These are phyloP conservation scores for Phytophthora tubulina DNA, from an alignment of 352 stramenopile species.

Conservation along the genomic window DNA sequence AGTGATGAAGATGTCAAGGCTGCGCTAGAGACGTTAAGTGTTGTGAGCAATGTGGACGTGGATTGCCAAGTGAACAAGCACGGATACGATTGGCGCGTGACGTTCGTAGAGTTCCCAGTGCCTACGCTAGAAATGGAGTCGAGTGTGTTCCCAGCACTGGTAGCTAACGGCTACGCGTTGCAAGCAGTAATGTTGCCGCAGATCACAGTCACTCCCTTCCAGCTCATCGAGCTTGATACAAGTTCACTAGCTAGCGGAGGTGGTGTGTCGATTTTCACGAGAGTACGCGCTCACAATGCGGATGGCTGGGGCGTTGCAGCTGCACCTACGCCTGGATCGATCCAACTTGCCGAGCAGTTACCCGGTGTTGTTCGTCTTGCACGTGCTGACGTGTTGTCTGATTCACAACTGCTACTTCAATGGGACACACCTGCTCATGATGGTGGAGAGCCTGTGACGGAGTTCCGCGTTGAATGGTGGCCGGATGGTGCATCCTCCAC, in stretches of 20 bases:
- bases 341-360: constrained; percentile 65
- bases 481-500: constrained; percentile 35
- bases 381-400: constrained; percentile 63
- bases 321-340: constrained; percentile 51
- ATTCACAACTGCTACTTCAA: constrained; percentile 75
- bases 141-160: constrained; percentile 42
- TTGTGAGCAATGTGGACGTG: constrained; percentile 92
- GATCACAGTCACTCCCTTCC: constrained; percentile 64
- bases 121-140: constrained; percentile 23
- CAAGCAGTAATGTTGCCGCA: constrained; percentile 54
- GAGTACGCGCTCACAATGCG: constrained; percentile 66
- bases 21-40: constrained; percentile 91
- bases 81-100: constrained; percentile 93
- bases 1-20: constrained; percentile 92
- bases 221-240: constrained; percentile 53
- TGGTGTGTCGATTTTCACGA: constrained; percentile 67
- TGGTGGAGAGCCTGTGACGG: constrained; percentile 72
- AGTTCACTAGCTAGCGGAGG: constrained; percentile 28
- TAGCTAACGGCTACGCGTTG: constrained; percentile 63
- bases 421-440: constrained; percentile 78
- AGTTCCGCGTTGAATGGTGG: constrained; percentile 88
- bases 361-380: constrained; percentile 48
- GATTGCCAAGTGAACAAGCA: constrained; percentile 80
- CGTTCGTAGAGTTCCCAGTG: constrained; percentile 86
- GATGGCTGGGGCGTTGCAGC: constrained; percentile 59